Conservation (phyloP, 1,284 basidiomycete genomes). For the Austroboletus niveus region DNA sequence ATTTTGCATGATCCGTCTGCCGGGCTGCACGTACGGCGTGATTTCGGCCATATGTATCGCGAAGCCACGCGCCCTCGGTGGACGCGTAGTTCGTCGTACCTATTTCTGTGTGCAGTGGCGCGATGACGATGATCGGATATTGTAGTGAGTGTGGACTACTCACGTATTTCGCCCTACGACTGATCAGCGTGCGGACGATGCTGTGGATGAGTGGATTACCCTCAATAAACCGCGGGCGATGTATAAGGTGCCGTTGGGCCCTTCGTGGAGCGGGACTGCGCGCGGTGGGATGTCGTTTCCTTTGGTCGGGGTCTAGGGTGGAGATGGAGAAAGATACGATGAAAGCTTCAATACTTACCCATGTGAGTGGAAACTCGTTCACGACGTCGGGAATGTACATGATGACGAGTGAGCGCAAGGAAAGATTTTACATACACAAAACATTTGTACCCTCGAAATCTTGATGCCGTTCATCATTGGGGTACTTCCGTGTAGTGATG, state of each 20-base stretch:
- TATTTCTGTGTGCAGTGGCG: constrained; percentile 8
- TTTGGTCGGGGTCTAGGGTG: constrained; percentile 12
- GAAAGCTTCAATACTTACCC: constrained; percentile 11
- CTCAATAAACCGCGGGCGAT: constrained; percentile 18
- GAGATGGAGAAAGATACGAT: neutral
- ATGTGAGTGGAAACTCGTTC: constrained; percentile 12
- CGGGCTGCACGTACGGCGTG: constrained; percentile 11
- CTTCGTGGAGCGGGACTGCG: constrained; percentile 18
- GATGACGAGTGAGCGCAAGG: neutral
- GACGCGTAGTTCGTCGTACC: constrained; percentile 18
- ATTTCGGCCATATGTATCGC: constrained; percentile 9
- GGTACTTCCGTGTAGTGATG: neutral
- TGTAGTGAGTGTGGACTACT: neutral
- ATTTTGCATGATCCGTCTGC: neutral
- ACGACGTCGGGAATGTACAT: neutral
- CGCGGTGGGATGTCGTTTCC: constrained; percentile 23
- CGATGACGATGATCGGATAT: neutral
- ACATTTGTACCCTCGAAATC: neutral
- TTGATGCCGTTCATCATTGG: neutral
- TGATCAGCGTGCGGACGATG: constrained; percentile 7
- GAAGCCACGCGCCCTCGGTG: constrained; percentile 15
- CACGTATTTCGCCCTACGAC: constrained; percentile 22
- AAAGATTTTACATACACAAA: neutral
- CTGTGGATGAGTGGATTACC: constrained; percentile 4
- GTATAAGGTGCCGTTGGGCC: constrained; percentile 13